A percentile compares a stretch with the other conserved stretches of the same genome.
Conservation (phyloP, 441 rosid species). For the Euphorbia schlechtendalii region DNA sequence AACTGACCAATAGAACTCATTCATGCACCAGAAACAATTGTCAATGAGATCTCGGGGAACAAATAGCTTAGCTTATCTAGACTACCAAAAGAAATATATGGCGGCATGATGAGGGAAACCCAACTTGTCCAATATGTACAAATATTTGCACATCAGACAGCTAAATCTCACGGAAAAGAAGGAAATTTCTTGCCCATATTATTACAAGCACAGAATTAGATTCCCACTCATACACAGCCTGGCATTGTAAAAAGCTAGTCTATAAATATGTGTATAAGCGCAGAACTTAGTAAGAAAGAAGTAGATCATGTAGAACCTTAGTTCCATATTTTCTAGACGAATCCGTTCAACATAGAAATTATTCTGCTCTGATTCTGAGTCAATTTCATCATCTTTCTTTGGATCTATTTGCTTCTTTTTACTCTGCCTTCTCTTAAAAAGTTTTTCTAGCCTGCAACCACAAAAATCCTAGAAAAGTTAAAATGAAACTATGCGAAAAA, state of each 20-base stretch:
- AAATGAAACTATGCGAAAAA: constrained; percentile 18
- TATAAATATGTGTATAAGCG: background rate
- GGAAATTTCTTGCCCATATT: background rate
- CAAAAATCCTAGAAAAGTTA: constrained; percentile 18
- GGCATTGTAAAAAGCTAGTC: background rate
- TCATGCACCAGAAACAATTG: background rate
- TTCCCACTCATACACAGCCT: background rate
- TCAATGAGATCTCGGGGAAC: background rate
- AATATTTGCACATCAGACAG: too few species aligned
- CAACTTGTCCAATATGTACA: background rate
- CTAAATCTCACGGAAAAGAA: background rate
- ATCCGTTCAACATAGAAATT: constrained; percentile 68
- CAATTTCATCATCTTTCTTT: constrained; percentile 67
- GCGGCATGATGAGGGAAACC: background rate
- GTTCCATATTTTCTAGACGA: constrained; percentile 77
- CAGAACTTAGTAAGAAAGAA: background rate
- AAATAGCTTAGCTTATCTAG: background rate
- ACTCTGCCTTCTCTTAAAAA: constrained; percentile 46
- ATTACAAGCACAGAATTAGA: background rate
- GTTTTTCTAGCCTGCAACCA: constrained; percentile 55
- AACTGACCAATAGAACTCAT: background rate
- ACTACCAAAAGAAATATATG: too few species aligned
- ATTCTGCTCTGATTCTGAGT: constrained; percentile 42
- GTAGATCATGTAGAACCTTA: constrained; percentile 43
- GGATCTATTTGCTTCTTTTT: constrained; percentile 39